These are phyloP conservation scores for Diplogelasinospora grovesii DNA, from an alignment of 495 filamentous ascomycete species.

Conservation along the genomic window DNA sequence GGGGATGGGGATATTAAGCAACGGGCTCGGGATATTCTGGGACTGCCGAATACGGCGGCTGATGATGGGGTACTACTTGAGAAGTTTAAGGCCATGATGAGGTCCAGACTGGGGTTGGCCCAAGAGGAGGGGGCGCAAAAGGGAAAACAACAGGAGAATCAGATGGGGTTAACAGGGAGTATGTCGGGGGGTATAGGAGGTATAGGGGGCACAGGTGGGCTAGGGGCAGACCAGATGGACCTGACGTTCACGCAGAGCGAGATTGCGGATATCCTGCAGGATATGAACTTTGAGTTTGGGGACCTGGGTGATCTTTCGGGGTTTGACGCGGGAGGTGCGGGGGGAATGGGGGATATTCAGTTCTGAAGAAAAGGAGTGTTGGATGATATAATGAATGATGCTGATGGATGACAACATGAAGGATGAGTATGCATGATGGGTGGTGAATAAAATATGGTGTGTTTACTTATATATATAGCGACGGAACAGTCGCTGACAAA, in stretches of 20 bases:
- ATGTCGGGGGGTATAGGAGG: too few relatives aligned
- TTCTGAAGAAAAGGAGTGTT: neutral
- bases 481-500: too few relatives aligned
- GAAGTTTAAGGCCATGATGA: constrained; percentile 41
- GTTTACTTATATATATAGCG: too few relatives aligned
- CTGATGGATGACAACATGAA: neutral
- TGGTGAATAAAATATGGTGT: too few relatives aligned
- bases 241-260: constrained; percentile 29
- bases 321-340: too few relatives aligned
- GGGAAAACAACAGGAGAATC: neutral
- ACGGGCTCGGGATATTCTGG: constrained; percentile 38
- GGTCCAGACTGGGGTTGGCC: constrained; percentile 8
- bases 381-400: neutral
- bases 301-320: constrained; percentile 9
- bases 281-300: constrained; percentile 30
- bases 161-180: too few relatives aligned
- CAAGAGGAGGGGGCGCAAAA: neutral
- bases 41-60: constrained; percentile 34
- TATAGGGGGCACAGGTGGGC: neutral
- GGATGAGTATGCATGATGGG: too few relatives aligned
- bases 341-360: neutral
- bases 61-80: constrained; percentile 42
- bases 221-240: constrained; percentile 16
- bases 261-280: constrained; percentile 32
- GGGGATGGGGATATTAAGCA: constrained; percentile 31